phyloP scores from a whole-genome alignment of 2,329 filamentous ascomycete species.

The Magnaporthiopsis rhizophila region DNA sequence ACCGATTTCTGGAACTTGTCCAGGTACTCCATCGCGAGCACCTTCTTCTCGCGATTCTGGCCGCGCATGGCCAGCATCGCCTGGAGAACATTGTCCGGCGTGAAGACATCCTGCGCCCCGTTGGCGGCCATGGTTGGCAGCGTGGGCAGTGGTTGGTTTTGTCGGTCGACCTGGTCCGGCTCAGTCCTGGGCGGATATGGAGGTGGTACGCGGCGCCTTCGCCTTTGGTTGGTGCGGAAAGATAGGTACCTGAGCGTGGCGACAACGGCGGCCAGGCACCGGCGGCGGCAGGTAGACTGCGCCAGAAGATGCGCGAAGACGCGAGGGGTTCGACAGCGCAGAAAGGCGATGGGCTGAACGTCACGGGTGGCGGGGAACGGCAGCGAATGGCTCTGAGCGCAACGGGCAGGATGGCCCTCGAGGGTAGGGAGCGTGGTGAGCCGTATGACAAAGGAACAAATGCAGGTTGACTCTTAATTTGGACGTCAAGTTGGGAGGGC shows the following conservation, averaged over 20 bases:
- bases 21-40: constrained; percentile 76
- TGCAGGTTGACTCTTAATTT: not conserved
- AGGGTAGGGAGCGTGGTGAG: not conserved
- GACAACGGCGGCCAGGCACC: not conserved
- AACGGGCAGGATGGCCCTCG: not conserved
- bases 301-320: not conserved
- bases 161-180: not conserved
- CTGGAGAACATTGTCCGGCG: constrained; percentile 66
- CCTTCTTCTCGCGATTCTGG: constrained; percentile 74
- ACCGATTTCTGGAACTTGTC: constrained; percentile 98
- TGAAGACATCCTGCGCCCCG: constrained; percentile 62
- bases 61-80: constrained; percentile 90
- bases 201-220: not conserved
- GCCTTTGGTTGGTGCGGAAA: no score
- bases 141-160: not conserved
- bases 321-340: not conserved
- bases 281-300: not conserved
- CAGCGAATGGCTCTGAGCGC: not conserved
- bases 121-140: constrained; percentile 55
- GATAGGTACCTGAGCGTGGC: not conserved
- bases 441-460: not conserved
- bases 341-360: not conserved
- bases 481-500: not conserved
- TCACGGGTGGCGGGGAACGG: not conserved
- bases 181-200: not conserved